A percentile compares a stretch with the other conserved stretches of the same genome.
Evolutionary conservation across 495 filamentous ascomycete genomes (phyloP).

Genomic region (Bryoglossum gracile): DNA sequence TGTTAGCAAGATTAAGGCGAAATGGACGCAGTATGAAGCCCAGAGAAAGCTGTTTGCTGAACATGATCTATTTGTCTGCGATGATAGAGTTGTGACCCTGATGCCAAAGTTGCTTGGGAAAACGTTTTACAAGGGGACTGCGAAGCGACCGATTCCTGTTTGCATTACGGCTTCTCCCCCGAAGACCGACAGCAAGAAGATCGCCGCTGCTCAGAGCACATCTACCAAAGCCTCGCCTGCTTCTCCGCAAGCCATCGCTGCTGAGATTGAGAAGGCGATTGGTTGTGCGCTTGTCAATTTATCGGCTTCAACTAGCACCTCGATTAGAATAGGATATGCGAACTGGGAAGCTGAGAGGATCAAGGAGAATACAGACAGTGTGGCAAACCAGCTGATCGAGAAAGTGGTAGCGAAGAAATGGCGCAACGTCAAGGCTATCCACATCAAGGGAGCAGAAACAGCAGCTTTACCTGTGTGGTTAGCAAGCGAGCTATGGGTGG

Average conservation of each 20-base stretch:
- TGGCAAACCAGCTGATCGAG: conserved; percentile 58
- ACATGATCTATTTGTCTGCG: conserved; percentile 82
- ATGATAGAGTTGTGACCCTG: conserved; percentile 71
- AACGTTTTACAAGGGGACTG: conserved; percentile 68
- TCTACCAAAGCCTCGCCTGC: conserved; percentile 32
- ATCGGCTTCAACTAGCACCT: conserved; percentile 54
- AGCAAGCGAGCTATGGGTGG: conserved; percentile 81
- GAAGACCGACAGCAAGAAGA: conserved; percentile 55
- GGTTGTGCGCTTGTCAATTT: conserved; percentile 67
- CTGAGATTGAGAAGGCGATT: conserved; percentile 65
- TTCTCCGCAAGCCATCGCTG: conserved; percentile 49
- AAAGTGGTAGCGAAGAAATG: conserved; percentile 78
- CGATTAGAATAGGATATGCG: conserved; percentile 64
- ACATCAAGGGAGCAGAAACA: conserved; percentile 83
- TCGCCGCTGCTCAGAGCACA: conserved; percentile 32
- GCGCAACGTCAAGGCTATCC: conserved; percentile 72
- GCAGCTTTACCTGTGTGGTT: conserved; percentile 87
- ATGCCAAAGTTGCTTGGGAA: conserved; percentile 78
- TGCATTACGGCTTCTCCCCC: conserved; percentile 53
- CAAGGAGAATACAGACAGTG: conserved; percentile 68
- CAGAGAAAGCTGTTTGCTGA: conserved; percentile 76
- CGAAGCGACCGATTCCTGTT: conserved; percentile 86
- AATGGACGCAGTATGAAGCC: conserved; percentile 80
- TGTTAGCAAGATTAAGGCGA: conserved; percentile 71
- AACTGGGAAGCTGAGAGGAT: conserved; percentile 67